A percentile compares a stretch with the other conserved stretches of the same genome.
These are phyloP conservation scores for Arthrinium puccinioides DNA, from an alignment of 2,329 filamentous ascomycete species.

Conservation along the genomic window DNA sequence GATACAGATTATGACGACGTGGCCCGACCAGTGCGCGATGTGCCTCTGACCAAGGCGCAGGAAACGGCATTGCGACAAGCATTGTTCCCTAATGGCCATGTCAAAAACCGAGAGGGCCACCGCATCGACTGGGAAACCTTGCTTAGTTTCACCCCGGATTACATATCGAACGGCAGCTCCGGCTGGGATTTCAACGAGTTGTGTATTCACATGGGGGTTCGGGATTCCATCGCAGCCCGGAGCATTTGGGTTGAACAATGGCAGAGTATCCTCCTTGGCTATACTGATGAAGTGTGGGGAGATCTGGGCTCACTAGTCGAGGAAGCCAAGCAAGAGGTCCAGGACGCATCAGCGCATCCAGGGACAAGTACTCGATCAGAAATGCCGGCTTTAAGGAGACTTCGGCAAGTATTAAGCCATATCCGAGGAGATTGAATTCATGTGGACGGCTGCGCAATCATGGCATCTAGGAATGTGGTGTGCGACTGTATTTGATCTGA, in stretches of 20 bases:
- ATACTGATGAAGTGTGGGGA: conserved; percentile 64
- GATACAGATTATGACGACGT: conserved; percentile 14
- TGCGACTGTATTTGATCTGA: too few species aligned
- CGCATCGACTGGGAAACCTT: conserved; percentile 33
- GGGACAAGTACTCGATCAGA: conserved; percentile 15
- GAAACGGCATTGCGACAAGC: conserved; percentile 13
- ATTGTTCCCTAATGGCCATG: conserved; percentile 14
- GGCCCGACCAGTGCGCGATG: conserved; percentile 9
- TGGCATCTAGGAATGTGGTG: too few species aligned
- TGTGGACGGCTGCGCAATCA: too few species aligned
- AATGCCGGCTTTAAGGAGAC: conserved; percentile 27
- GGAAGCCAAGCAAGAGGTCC: conserved; percentile 49
- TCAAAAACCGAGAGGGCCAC: conserved; percentile 1
- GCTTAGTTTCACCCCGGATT: conserved; percentile 44
- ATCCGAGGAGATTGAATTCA: conserved; percentile 24
- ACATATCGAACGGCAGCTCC: conserved; percentile 17
- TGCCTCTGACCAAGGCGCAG: conserved; percentile 11
- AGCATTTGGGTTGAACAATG: conserved; percentile 46
- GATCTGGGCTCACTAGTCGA: conserved; percentile 48
- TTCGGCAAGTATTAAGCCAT: conserved; percentile 32
- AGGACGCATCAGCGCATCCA: conserved; percentile 25
- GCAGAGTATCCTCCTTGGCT: conserved; percentile 46
- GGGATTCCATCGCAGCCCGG: conserved; percentile 29
- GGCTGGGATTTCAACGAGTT: conserved; percentile 9
- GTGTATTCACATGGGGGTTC: conserved; percentile 25